phyloP scores from a whole-genome alignment of 1,284 basidiomycete species.

The Boletus sp. region DNA sequence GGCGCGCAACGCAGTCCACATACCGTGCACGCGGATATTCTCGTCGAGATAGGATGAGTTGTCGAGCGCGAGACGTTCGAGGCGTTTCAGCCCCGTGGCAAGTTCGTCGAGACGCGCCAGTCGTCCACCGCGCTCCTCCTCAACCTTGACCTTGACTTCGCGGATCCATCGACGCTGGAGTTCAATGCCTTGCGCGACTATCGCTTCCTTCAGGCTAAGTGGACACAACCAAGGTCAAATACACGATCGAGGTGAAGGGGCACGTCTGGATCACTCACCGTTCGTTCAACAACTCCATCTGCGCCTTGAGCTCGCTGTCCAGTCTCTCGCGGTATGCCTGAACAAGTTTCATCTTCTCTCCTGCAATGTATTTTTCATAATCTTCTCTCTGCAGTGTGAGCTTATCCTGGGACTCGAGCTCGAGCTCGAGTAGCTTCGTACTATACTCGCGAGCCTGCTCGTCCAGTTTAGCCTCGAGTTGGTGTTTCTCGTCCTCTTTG shows the following conservation, averaged over 20 bases:
- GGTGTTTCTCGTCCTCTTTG: conserved; percentile 75
- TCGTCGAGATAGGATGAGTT: conserved; percentile 88
- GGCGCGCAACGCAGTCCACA: conserved; percentile 74
- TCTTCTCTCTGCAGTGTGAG: conserved; percentile 84
- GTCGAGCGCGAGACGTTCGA: conserved; percentile 88
- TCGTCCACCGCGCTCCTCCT: conserved; percentile 94
- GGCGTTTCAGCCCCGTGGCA: conserved; percentile 82
- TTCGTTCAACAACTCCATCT: conserved; percentile 92
- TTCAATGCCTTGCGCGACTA: conserved; percentile 95
- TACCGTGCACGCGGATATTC: conserved; percentile 80
- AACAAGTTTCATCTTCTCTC: conserved; percentile 74
- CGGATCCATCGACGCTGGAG: conserved; percentile 95
- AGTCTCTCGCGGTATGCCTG: conserved; percentile 84
- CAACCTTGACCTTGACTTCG: conserved; percentile 93
- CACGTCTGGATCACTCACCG: conserved; percentile 49
- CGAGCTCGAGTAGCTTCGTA: conserved; percentile 75
- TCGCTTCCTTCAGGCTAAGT: conserved; percentile 84
- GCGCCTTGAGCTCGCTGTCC: conserved; percentile 80
- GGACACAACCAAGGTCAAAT: neutral
- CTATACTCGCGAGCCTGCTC: conserved; percentile 85
- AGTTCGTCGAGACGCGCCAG: conserved; percentile 94
- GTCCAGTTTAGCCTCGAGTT: conserved; percentile 77
- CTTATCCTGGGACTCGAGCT: conserved; percentile 81
- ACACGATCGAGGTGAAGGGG: neutral
- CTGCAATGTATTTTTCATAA: conserved; percentile 80